These are phyloP conservation scores for Pythium brassicae DNA, from an alignment of 352 stramenopile species.

Conservation along the genomic window DNA sequence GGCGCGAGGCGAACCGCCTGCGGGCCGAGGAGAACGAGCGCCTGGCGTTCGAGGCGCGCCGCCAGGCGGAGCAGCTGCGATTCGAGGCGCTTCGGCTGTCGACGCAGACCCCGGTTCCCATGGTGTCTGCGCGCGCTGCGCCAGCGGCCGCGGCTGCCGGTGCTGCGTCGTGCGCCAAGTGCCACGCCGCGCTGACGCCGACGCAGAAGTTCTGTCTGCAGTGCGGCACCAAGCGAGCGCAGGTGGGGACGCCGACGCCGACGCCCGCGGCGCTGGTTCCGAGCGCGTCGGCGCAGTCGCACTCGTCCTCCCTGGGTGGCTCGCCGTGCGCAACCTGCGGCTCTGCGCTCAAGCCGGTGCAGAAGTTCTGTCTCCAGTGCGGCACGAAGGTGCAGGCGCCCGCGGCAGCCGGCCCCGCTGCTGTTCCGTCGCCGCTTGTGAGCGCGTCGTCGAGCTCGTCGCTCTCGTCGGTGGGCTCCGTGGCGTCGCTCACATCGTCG, in stretches of 20 bases:
- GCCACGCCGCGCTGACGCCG: conserved; percentile 16
- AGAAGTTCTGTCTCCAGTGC: conserved; percentile 81
- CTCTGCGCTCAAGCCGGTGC: conserved; percentile 43
- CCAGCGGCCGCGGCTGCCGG: conserved; percentile 2
- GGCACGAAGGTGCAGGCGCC: conserved; percentile 44
- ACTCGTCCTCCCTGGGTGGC: conserved; percentile 12
- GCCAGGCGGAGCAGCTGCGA: conserved; percentile 56
- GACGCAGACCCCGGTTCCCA: conserved; percentile 14
- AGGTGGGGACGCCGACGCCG: neutral
- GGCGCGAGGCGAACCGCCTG: conserved; percentile 55
- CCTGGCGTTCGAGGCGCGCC: conserved; percentile 56
- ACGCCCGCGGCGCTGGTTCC: neutral
- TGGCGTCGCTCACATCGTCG: conserved; percentile 8
- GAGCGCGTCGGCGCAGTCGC: conserved; percentile 3
- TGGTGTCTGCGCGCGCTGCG: neutral
- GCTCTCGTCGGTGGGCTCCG: neutral
- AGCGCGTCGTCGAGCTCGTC: neutral
- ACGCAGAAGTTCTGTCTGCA: conserved; percentile 71
- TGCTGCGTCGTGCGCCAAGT: conserved; percentile 12
- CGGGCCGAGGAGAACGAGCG: conserved; percentile 58
- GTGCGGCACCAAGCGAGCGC: conserved; percentile 44
- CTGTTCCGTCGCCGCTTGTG: conserved; percentile 7
- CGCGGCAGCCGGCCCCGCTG: conserved; percentile 1
- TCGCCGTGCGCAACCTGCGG: conserved; percentile 39
- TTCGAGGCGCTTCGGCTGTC: conserved; percentile 48